Evolutionary conservation across 176 grass and related monocot genomes (phyloP), one percentile per base, ranked within the genome.

Genomic region (Carex parvula): DNA sequence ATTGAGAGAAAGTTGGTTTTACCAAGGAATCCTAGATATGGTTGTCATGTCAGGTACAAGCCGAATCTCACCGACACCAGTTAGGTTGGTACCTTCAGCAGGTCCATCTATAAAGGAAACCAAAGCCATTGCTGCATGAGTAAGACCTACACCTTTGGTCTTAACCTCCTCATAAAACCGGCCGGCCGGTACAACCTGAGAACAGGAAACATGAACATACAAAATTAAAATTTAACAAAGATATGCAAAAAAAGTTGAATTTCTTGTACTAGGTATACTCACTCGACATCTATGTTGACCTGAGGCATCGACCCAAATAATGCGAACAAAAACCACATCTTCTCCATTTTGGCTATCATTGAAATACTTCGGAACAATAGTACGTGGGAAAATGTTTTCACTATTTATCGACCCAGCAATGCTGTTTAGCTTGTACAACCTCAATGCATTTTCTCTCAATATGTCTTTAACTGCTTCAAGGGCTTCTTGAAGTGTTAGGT

Each of bases 251-350:
- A 58, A n/a, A 74, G 29, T 71, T 29, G 12, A 70, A 57, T 84
- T n/a, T 60, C 26, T 60, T 58, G 12, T 58, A 75, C 22, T 50
- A 75, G 63, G 65, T 64, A 65, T 85, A 83, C 91, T 98, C 82
- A 98, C 95, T 52, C 95, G 92, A 21, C 95, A 98, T 91, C 95
- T 89, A 88, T 90, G 60, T 95, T 98, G 92, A 70, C 88, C 95
- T 77, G 95, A 98, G 85, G 89, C 77, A 93, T 98, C 95, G 29
- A 50, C 83, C 95, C 95, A 98, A 79, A 95, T 75, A 16, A 98
- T 84, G 66, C 95, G 95, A 81, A 98, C 91, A 85, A 98, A 98
- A 55, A 91, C 68, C 24, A 93, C 63, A 63, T 94, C 87, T 84
- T 90, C 75, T 70, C 59, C 17, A 14, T 71, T 65, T 82, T 55